Evolutionary conservation across 78 protist genomes (phyloP), one percentile per base, ranked within the genome.

Genomic region (Protostelium mycophagum): DNA sequence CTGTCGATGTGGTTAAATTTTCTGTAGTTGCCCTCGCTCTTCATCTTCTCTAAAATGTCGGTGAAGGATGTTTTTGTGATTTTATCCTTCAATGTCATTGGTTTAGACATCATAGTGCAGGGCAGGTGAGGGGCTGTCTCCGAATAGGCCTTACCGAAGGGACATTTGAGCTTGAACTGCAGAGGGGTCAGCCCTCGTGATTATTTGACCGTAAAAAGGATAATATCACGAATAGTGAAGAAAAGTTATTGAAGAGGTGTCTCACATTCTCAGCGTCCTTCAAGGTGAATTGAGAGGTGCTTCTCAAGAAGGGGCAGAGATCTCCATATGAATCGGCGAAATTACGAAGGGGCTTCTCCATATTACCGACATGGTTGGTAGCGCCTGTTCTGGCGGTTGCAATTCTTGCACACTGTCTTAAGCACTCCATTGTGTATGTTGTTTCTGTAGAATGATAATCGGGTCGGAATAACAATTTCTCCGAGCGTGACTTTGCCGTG

Each of bases 1-100:
- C 88, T 39, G 35, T 86, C 51, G 39, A 86, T 0, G 35, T 86
- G 23, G 88, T n/a, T 35, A 29, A 86, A 86, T 10, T 38, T 23
- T 63, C 88, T 63, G 83, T 86, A 86, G 83, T 73, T 35, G 1
- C 34, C 1, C 37, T 86, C 83, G 28, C 1, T 31, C 36, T 28
- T 0, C 83, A 29, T 35, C 9, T 0, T 0, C n/a, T 86, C 39
- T 35, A 86, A 0, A 0, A 35, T 31, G 28, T 85, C 87, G 37
- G 10, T 28, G 87, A 29, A 85, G 87, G 35, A 85, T 10, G 28
- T 36, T 31, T 85, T 51, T 5, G 73, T 51, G 73, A 51, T 5
- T 16, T 51, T 5, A 25, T 51, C 73, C 73, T 51, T 51, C 31
- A 51, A 5, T 5, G 73, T 51, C 73, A 51, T n/a, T n/a, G n/a